Evolutionary conservation across 768 basidiomycete genomes (phyloP), one percentile per base, ranked within the genome.

Genomic region (Amanita molliuscula): DNA sequence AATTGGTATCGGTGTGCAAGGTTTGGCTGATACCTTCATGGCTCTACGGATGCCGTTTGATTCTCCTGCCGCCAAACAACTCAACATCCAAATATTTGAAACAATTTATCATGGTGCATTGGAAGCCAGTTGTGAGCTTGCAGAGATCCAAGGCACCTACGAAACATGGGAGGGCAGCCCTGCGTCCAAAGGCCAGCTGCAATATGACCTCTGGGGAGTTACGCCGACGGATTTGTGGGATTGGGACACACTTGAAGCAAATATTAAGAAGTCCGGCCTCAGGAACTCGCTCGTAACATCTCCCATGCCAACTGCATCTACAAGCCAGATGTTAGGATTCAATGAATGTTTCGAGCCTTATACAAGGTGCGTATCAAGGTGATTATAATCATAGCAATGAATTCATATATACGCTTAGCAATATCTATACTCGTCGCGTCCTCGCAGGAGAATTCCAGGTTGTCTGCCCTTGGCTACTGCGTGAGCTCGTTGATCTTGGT

Each of bases 321-420:
- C 96, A 2, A 92, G 88, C 66, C 96, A 98, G 70, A 99, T 99
- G 59, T 76, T 98, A 45, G 96, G 96, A 37, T 88, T 88, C 74
- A 99, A 98, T 66, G 96, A 98, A 60, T 98, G 95, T 68, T 98
- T 99, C 66, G 96, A 99, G 69, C 93, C 96, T 1, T 99, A 98
- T 67, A 98, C 95, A 0, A 89, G 83, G 84, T 86, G 49, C 34
- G 42, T 47, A 44, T 7, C 16, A 28, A n/a, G 16, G 50, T 62
- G 33, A 61, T 21, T 5, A 34, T 33, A n/a, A 45, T 45, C 34
- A 44, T 48, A 44, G 13, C 29, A n/a, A 16, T 13, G 11, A 51
- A n/a, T 29, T 33, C 28, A 57, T 11, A 4, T 18, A 5, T 3
- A 35, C 34, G 2, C 1, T 3, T 41, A 93, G 93, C 63, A 98